Conservation (phyloP, 129 eudicot species). For the Smallanthus sonchifolius region DNA sequence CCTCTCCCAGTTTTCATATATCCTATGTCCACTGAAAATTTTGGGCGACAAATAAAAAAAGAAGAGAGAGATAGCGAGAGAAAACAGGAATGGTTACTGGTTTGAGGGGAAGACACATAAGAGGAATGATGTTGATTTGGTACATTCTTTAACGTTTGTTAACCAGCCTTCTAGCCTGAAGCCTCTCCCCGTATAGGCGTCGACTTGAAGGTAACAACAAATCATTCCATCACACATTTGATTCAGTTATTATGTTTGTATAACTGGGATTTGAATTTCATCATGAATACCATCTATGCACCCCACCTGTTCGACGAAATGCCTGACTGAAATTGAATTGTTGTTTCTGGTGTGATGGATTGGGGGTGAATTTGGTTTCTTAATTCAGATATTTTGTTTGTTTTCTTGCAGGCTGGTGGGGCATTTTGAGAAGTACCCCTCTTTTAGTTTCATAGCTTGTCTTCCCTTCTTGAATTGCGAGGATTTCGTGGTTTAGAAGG, state of each 20-base stretch:
- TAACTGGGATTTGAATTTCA: not conserved
- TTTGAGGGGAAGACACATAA: constrained; percentile 30
- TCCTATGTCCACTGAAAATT: too few relatives aligned
- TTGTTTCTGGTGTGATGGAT: not conserved
- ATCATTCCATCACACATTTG: constrained; percentile 1
- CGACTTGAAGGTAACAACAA: constrained; percentile 28
- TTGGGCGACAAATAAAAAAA: not conserved
- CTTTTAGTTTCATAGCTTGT: constrained; percentile 25
- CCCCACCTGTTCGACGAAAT: constrained; percentile 8
- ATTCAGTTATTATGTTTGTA: not conserved
- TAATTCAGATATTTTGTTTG: constrained; percentile 15
- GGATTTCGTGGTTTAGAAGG: constrained; percentile 36
- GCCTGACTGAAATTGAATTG: constrained; percentile 1
- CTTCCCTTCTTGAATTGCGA: constrained; percentile 41
- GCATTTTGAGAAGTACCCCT: constrained; percentile 30
- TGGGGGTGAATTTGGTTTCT: constrained; percentile 6
- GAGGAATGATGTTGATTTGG: constrained; percentile 33
- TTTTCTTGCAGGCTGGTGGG: constrained; percentile 38
- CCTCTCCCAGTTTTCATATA: too few relatives aligned
- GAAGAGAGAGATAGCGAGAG: constrained; percentile 26
- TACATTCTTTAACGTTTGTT: constrained; percentile 30
- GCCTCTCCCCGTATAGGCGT: constrained; percentile 33
- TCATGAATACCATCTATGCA: not conserved
- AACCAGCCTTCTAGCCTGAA: constrained; percentile 38
- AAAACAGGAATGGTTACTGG: constrained; percentile 30